These are phyloP conservation scores for Malbranchea zuffiana DNA, from an alignment of 2,329 filamentous ascomycete genomes.

Conservation along the genomic window DNA sequence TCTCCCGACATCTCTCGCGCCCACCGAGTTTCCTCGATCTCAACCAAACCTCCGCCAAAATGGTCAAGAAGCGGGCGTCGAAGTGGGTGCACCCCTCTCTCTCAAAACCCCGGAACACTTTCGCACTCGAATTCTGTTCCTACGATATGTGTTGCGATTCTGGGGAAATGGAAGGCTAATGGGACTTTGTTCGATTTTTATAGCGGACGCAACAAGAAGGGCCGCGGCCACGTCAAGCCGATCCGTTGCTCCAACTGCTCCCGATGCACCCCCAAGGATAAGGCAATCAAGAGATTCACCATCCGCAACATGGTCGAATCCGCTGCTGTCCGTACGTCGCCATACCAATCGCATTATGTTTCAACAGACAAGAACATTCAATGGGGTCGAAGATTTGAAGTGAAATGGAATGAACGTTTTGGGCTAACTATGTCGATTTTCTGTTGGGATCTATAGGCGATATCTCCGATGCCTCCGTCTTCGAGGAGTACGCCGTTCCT, in stretches of 20 bases:
- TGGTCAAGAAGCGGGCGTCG: slow-evolving; percentile 67
- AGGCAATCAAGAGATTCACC: slow-evolving; percentile 99
- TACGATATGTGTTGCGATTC: slow-evolving; percentile 3
- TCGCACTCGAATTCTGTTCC: slow-evolving; percentile 12
- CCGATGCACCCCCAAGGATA: slow-evolving; percentile 95
- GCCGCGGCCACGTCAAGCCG: slow-evolving; percentile 98
- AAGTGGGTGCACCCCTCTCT: slow-evolving; percentile 45
- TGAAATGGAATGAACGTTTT: not conserved
- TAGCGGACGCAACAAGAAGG: slow-evolving; percentile 99
- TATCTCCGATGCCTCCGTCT: slow-evolving; percentile 99
- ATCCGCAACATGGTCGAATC: slow-evolving; percentile 99
- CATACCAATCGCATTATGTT: slow-evolving; percentile 11
- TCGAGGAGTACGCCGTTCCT: slow-evolving; percentile 97
- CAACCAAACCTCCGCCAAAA: slow-evolving; percentile 40
- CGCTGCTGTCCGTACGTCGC: slow-evolving; percentile 89
- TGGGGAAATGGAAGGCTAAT: slow-evolving; percentile 7
- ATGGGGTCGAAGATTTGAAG: not conserved
- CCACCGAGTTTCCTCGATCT: slow-evolving; percentile 7
- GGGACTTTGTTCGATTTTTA: slow-evolving; percentile 6
- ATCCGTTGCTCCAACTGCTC: slow-evolving; percentile 88
- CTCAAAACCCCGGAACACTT: too few relatives aligned
- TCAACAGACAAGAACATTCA: slow-evolving; percentile 2
- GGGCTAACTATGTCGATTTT: slow-evolving; percentile 6
- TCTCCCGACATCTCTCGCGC: too few relatives aligned
- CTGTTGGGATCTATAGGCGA: slow-evolving; percentile 56